Evolutionary conservation across 176 grass and related monocot genomes (phyloP).

Genomic region (Alloteropsis semialata): DNA sequence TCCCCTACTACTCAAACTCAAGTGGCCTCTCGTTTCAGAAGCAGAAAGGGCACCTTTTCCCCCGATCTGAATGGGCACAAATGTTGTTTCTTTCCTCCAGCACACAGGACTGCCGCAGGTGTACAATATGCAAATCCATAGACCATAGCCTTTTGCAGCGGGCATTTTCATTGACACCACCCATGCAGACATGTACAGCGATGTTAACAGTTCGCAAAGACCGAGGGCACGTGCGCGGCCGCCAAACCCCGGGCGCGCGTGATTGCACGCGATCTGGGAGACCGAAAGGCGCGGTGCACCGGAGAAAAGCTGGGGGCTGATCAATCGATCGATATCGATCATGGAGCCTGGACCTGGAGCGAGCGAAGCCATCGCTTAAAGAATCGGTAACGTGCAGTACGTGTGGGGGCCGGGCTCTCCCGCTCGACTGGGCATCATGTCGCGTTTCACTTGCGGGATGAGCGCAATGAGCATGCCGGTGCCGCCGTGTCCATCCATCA

Average conservation of each 20-base stretch:
- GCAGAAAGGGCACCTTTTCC: not conserved
- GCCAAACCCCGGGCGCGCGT: not conserved
- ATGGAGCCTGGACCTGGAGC: not conserved
- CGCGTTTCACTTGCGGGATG: not conserved
- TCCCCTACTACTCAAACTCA: conserved; percentile 7
- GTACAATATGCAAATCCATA: not conserved
- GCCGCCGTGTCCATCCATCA: not conserved
- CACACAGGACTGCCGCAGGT: not conserved
- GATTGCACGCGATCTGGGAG: not conserved
- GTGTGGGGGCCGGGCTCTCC: not conserved
- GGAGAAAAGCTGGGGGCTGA: not conserved
- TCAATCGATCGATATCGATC: no score
- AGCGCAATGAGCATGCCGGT: not conserved
- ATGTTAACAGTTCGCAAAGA: no score
- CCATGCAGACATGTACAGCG: not conserved
- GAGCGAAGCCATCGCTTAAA: conserved; percentile 35
- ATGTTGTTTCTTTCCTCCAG: not conserved
- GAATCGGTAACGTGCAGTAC: conserved; percentile 5
- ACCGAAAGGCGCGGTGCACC: not conserved
- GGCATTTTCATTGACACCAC: not conserved
- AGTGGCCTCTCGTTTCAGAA: not conserved
- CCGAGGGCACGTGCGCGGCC: not conserved
- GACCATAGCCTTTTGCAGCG: not conserved
- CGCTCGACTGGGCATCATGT: conserved; percentile 14
- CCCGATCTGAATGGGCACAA: conserved; percentile 4